Percentiles rank a stretch among this genome's conserved stretches.
These are phyloP conservation scores for Ceratocystis papillata DNA, from an alignment of 2,329 filamentous ascomycete genomes.

Conservation along the genomic window DNA sequence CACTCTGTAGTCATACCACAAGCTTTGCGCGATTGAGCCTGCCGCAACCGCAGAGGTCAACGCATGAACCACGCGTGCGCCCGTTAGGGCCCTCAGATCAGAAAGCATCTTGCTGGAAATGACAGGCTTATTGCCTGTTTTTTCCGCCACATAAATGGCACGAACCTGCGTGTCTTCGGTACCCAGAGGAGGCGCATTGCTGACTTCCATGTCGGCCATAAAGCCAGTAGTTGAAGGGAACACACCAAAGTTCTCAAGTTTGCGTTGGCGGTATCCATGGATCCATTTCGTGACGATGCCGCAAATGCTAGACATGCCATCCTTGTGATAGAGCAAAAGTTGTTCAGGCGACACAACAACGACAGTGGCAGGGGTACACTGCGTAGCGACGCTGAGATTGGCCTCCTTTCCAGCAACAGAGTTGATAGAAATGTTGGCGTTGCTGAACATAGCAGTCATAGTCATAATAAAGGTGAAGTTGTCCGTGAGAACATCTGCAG, in stretches of 20 bases:
- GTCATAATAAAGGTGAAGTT: slow-evolving; percentile 71
- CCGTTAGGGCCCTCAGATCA: slow-evolving; percentile 70
- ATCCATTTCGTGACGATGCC: slow-evolving; percentile 59
- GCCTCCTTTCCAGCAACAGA: slow-evolving; percentile 67
- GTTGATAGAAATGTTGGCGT: slow-evolving; percentile 77
- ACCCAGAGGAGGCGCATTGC: slow-evolving; percentile 49
- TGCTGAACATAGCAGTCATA: slow-evolving; percentile 71
- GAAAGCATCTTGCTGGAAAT: slow-evolving; percentile 61
- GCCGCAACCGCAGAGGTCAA: slow-evolving; percentile 74
- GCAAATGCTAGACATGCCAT: slow-evolving; percentile 1
- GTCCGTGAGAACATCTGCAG: slow-evolving; percentile 68
- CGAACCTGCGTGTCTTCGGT: slow-evolving; percentile 56
- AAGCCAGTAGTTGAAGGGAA: slow-evolving; percentile 52
- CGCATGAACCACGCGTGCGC: slow-evolving; percentile 73
- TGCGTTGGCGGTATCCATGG: slow-evolving; percentile 60
- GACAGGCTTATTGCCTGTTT: slow-evolving; percentile 51
- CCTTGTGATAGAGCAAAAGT: slow-evolving; percentile 18
- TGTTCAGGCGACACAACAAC: slow-evolving; percentile 61
- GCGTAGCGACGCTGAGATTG: slow-evolving; percentile 61
- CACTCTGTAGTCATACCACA: slow-evolving; percentile 74
- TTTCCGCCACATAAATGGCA: slow-evolving; percentile 68
- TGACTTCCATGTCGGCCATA: slow-evolving; percentile 36
- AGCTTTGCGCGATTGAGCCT: slow-evolving; percentile 77
- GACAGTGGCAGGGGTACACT: slow-evolving; percentile 68
- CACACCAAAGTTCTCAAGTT: slow-evolving; percentile 57